Evolutionary conservation across 2,329 filamentous ascomycete species (phyloP), one percentile per base, ranked within the genome.

Genomic region (Claviceps quebecensis): DNA sequence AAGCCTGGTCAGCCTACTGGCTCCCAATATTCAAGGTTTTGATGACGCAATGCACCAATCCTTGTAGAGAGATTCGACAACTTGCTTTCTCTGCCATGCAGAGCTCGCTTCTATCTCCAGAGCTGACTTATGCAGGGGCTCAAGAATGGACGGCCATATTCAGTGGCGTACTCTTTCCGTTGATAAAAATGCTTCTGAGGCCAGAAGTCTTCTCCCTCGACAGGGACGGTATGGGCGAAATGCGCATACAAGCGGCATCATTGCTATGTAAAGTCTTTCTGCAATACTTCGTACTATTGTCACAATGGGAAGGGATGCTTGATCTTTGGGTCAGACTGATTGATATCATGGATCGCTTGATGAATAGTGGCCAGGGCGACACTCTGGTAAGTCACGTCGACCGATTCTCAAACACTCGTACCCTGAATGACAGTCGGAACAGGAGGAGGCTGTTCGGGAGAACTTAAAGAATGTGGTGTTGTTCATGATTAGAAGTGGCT

Each of bases 1-100:
- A 56, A 86, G 93, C 93, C 14, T 98, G 93, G 93, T 89, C 88
- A 48, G 88, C 93, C 8, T 98, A 98, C 66, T 98, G 93, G 93
- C 83, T 90, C 14, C 93, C 91, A 1, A 89, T 98, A 26, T 93
- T 98, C 67, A 81, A 88, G 58, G 86, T 88, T 5, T 72, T 98
- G 17, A 93, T 86, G 3, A 81, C 81, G 4, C 93, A 98, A 68
- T 96, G 90, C 67, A 87, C 87, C 50, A 98, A 97, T 63, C 89
- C 90, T 0, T 96, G 89, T 62, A 85, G 91, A 51, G 90, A 96
- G 60, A 87, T 98, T 53, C 83, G 93, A 3, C 86, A 95, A 60
- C 79, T 94, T 61, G 88, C 93, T 1, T 87, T 97, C 59, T 81
- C 84, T 7, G 87, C 84, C 9, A 74, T 98, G 16, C 91, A 97